Evolutionary conservation across 176 grass and related monocot genomes (phyloP), one percentile per base, ranked within the genome.

Genomic region (Zea luxurians): DNA sequence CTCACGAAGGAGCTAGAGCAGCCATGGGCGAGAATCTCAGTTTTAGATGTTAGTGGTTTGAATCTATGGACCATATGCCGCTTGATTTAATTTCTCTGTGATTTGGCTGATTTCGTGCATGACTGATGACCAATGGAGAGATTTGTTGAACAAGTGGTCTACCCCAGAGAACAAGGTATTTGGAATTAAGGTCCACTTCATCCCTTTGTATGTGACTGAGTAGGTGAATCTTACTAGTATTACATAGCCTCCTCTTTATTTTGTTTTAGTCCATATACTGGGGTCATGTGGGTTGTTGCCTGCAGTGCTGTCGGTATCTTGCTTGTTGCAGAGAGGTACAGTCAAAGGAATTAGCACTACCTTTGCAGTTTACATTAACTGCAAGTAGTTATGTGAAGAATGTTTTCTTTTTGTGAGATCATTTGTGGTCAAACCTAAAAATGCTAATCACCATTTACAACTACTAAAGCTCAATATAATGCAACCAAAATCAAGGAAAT

Each of bases 161-260:
- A 27, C 27, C n/a, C 27, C 1, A 27, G 27, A 27, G 27, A 27
- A 27, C 27, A 27, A 27, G 27, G 27, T 27, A 27, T 27, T 27
- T 27, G 27, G 27, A 27, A 27, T 27, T 1, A 27, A 27, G 27
- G 0, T 27, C 27, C 27, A 27, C 27, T 27, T 27, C 27, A 27
- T 27, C 27, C 27, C 27, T 27, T 27, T 27, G 27, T 27, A 27
- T 27, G 61, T 71, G 79, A 49, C 79, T 42, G 73, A 8, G n/a
- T 80, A 75, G 57, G 57, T 69, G 37, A 68, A 88, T 83, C 47
- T 68, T 78, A 20, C 73, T 65, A 61, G 2, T 71, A 71, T 64
- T 64, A 57, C 55, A 77, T 70, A 82, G 66, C 61, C 37, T 41
- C 65, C 45, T 36, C 4, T 71, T 70, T 9, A 21, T 34, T 84